Evolutionary conservation across 306 rosid genomes (phyloP), one percentile per base, ranked within the genome.

Genomic region (Hippophae tibetana): DNA sequence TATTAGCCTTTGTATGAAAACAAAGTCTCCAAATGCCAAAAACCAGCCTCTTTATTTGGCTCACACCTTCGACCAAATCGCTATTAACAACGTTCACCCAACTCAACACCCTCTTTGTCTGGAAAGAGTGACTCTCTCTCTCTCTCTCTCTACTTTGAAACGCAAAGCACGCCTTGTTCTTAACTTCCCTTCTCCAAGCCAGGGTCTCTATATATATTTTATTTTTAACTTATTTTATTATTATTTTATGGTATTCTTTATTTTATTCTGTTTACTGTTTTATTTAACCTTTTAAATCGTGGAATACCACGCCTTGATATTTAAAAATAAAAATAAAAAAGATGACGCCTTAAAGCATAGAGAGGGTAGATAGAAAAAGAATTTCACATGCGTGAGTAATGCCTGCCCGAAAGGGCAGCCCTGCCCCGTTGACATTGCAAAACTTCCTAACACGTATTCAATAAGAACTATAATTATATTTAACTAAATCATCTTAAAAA

Each of bases 101-200:
- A 72, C 79, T 55, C 57, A 48, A 54, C 18, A 31, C 38, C 38
- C 38, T 31, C 38, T 31, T 31, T 31, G 38, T 31, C 38, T 47
- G 58, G 13, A 25, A 64, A 70, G 56, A 68, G 63, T 72, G 44
- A 61, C 73, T 31, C 38, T 31, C 38, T 31, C 38, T 31, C 38
- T 31, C 38, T 31, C 38, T 27, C 38, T 27, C 38, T 27, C 38
- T 44, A 47, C 47, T 60, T 62, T 47, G 42, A 52, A 61, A 72
- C 82, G 58, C 70, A 74, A 71, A 70, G 66, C 93, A 82, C 77
- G 83, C 81, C 38, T 31, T 31, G 4, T 31, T 63, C 76, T 82
- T 18, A 50, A 68, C 79, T 50, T 77, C 11, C 58, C 51, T 45
- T 65, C 70, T 58, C 78, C 13, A 7, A 11, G 52, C 13, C 5